Evolutionary conservation across 2,329 filamentous ascomycete genomes (phyloP).

Genomic region (Penicillium sumatraense): DNA sequence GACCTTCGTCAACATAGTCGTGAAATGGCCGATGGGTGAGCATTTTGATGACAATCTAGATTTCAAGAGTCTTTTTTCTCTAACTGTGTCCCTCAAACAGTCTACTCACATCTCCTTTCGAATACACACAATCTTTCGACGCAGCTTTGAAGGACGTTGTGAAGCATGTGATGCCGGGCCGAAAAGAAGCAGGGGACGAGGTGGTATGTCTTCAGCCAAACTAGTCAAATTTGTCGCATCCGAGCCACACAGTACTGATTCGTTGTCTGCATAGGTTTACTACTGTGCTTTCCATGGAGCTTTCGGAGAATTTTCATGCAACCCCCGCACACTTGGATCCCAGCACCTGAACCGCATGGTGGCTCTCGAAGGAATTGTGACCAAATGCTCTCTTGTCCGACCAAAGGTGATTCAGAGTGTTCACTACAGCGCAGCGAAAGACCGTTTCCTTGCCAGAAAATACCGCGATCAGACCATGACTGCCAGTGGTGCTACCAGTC

Average conservation of each 20-base stretch:
- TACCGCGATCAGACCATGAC: slow-evolving; percentile 99
- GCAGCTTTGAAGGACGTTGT: slow-evolving; percentile 87
- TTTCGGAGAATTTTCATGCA: slow-evolving; percentile 93
- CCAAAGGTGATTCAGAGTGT: slow-evolving; percentile 99
- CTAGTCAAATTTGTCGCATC: neutral
- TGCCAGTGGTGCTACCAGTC: slow-evolving; percentile 79
- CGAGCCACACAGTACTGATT: neutral
- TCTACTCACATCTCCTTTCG: slow-evolving; percentile 83
- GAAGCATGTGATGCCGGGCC: slow-evolving; percentile 74
- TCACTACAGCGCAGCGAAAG: slow-evolving; percentile 87
- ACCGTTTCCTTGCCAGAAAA: slow-evolving; percentile 85
- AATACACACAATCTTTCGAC: slow-evolving; percentile 87
- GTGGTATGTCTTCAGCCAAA: slow-evolving; percentile 58
- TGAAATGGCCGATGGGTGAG: slow-evolving; percentile 73
- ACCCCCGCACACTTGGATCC: slow-evolving; percentile 88
- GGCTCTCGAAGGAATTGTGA: slow-evolving; percentile 95
- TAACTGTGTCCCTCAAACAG: slow-evolving; percentile 30
- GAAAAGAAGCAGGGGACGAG: slow-evolving; percentile 73
- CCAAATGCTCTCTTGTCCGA: slow-evolving; percentile 89
- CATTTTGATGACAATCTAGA: neutral
- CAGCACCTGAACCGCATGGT: slow-evolving; percentile 95
- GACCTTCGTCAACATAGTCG: slow-evolving; percentile 86
- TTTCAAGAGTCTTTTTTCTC: neutral
- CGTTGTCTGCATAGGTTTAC: slow-evolving; percentile 56
- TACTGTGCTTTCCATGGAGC: slow-evolving; percentile 98